A percentile compares a stretch with the other conserved stretches of the same genome.
phyloP scores from a whole-genome alignment of 2,329 filamentous ascomycete genomes.

The Penicillium sp. region DNA sequence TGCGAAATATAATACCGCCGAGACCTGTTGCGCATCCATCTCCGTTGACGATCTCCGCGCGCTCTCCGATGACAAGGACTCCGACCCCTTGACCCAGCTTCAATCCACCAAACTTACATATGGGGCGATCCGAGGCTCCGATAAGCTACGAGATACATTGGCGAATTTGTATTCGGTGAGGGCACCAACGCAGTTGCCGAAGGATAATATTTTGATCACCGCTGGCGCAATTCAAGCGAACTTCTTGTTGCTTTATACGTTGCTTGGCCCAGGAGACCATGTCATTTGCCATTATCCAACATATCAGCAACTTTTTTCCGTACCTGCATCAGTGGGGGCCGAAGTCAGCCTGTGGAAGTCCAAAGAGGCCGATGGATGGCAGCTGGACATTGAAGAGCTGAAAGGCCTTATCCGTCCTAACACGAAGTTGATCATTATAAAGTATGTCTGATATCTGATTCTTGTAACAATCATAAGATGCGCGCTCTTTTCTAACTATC shows the following conservation, averaged over 20 bases:
- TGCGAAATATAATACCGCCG: slow-evolving; percentile 56
- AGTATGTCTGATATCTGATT: slow-evolving; percentile 36
- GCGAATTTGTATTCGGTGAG: slow-evolving; percentile 63
- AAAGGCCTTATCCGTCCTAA: slow-evolving; percentile 56
- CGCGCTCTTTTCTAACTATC: not conserved
- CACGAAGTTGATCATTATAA: slow-evolving; percentile 61
- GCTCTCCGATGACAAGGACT: slow-evolving; percentile 53
- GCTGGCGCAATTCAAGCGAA: slow-evolving; percentile 82
- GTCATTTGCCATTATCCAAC: slow-evolving; percentile 84
- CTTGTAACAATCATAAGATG: not conserved
- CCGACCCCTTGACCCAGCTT: slow-evolving; percentile 42
- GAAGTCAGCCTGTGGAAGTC: slow-evolving; percentile 76
- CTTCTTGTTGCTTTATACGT: slow-evolving; percentile 69
- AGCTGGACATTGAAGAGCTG: slow-evolving; percentile 66
- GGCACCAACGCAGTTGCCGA: slow-evolving; percentile 46
- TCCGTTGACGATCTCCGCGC: slow-evolving; percentile 53
- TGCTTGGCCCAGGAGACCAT: slow-evolving; percentile 75
- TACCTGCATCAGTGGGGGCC: slow-evolving; percentile 71
- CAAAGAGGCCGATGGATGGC: slow-evolving; percentile 61
- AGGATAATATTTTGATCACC: slow-evolving; percentile 70
- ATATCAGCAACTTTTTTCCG: slow-evolving; percentile 77
- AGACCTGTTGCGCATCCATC: slow-evolving; percentile 57
- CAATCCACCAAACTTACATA: slow-evolving; percentile 64
- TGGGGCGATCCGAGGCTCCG: slow-evolving; percentile 68
- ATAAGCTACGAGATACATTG: slow-evolving; percentile 62